phyloP scores from a whole-genome alignment of 208 protist species.

The Crithidia bombi region DNA sequence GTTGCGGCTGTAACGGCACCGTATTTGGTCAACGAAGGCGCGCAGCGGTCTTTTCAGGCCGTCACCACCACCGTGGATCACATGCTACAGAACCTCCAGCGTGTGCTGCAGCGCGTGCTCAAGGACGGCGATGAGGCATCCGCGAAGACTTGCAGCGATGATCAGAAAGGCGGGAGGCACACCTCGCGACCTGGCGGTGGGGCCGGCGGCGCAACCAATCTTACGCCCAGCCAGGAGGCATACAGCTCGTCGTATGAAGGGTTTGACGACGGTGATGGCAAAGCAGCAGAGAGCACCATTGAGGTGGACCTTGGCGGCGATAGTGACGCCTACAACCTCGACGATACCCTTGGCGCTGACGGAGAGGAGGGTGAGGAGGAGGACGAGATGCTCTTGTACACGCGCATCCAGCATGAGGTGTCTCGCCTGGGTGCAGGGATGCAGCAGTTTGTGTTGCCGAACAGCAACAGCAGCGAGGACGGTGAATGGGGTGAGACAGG shows the following conservation, averaged over 20 bases:
- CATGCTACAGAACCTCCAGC: constrained; percentile 81
- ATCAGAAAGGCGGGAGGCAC: not conserved
- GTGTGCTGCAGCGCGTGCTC: constrained; percentile 58
- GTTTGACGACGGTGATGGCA: not conserved
- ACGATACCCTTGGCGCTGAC: not conserved
- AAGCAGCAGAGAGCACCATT: not conserved
- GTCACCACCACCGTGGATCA: constrained; percentile 53
- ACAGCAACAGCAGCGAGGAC: not conserved
- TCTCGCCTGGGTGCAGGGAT: constrained; percentile 56
- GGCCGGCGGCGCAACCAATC: not conserved
- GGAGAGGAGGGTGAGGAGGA: constrained; percentile 29
- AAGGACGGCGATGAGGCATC: constrained; percentile 28
- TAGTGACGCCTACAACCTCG: not conserved
- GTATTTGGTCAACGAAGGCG: not conserved
- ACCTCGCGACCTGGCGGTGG: not conserved
- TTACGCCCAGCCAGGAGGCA: not conserved
- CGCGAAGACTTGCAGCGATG: not conserved
- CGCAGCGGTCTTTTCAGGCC: constrained; percentile 38
- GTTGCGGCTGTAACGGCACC: not conserved
- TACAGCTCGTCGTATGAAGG: not conserved
- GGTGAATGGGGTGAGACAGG: not conserved
- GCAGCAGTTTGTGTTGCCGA: constrained; percentile 30
- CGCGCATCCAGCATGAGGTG: constrained; percentile 54
- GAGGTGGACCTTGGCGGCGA: constrained; percentile 19
- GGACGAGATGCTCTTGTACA: constrained; percentile 65